A percentile compares a stretch with the other conserved stretches of the same genome.
phyloP scores from a whole-genome alignment of 768 basidiomycete genomes.

The Lenzites betulinus region DNA sequence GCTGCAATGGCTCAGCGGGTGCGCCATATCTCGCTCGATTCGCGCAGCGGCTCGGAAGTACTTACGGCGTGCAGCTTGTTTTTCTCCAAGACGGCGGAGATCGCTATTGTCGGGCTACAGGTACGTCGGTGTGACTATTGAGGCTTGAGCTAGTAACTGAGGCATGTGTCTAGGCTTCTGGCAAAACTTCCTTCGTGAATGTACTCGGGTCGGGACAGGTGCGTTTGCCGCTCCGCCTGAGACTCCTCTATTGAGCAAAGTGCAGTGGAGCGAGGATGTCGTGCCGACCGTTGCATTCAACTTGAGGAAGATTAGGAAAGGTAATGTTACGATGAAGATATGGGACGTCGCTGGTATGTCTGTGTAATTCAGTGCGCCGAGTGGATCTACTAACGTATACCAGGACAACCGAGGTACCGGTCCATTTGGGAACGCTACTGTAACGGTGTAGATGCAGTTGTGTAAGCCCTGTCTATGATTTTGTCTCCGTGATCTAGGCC shows the following conservation, averaged over 20 bases:
- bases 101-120: constrained; percentile 91
- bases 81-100: constrained; percentile 85
- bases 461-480: constrained; percentile 51
- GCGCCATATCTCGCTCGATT: constrained; percentile 12
- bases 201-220: constrained; percentile 88
- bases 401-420: constrained; percentile 90
- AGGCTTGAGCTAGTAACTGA: neutral
- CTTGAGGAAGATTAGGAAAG: constrained; percentile 83
- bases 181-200: constrained; percentile 94
- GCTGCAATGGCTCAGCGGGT: constrained; percentile 61
- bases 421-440: constrained; percentile 97
- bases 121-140: constrained; percentile 35
- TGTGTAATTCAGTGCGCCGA: neutral
- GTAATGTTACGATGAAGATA: constrained; percentile 88
- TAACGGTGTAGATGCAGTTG: constrained; percentile 87
- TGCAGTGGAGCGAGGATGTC: constrained; percentile 93
- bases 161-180: constrained; percentile 66
- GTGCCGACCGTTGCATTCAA: constrained; percentile 96
- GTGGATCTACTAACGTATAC: constrained; percentile 10
- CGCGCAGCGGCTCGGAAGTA: neutral
- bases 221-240: neutral
- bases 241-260: neutral
- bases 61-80: constrained; percentile 55
- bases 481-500: neutral
- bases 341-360: constrained; percentile 91